A percentile compares a stretch with the other conserved stretches of the same genome.
Conservation (phyloP, 305 asterid genomes). For the Rubia peregrina region DNA sequence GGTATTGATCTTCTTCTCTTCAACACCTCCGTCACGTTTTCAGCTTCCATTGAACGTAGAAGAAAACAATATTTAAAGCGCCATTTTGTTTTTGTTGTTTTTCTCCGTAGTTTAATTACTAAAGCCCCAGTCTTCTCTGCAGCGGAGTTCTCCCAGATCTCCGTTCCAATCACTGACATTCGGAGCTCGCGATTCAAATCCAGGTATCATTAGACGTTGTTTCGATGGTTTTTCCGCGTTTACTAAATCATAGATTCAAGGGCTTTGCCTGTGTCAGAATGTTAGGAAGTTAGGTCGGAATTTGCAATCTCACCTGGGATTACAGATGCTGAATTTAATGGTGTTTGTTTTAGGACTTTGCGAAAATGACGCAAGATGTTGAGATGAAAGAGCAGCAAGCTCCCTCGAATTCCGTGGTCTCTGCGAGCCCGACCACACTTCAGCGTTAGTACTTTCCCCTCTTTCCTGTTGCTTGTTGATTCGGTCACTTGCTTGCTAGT, state of each 20-base stretch:
- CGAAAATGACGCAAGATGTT: slow-evolving; percentile 69
- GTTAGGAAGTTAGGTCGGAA: not conserved
- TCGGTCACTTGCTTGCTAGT: not conserved
- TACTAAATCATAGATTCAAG: no score
- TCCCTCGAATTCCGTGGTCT: slow-evolving; percentile 35
- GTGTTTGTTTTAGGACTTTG: slow-evolving; percentile 34
- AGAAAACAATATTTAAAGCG: not conserved
- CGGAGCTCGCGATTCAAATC: not conserved
- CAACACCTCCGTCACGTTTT: not conserved
- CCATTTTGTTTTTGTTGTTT: not conserved
- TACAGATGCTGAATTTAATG: slow-evolving; percentile 9
- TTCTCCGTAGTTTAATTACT: not conserved
- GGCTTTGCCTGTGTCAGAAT: no score
- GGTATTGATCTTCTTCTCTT: slow-evolving; percentile 15
- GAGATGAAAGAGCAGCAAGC: slow-evolving; percentile 80
- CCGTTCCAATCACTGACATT: not conserved
- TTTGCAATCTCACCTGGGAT: not conserved
- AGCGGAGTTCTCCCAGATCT: slow-evolving; percentile 10
- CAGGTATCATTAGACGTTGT: not conserved
- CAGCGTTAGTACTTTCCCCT: slow-evolving; percentile 30
- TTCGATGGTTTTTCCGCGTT: not conserved
- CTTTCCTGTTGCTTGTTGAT: not conserved
- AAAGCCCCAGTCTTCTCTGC: not conserved
- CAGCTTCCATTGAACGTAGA: not conserved
- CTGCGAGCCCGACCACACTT: slow-evolving; percentile 44